Evolutionary conservation across 306 rosid genomes (phyloP).

Genomic region (Chamaecrista fasciculata): DNA sequence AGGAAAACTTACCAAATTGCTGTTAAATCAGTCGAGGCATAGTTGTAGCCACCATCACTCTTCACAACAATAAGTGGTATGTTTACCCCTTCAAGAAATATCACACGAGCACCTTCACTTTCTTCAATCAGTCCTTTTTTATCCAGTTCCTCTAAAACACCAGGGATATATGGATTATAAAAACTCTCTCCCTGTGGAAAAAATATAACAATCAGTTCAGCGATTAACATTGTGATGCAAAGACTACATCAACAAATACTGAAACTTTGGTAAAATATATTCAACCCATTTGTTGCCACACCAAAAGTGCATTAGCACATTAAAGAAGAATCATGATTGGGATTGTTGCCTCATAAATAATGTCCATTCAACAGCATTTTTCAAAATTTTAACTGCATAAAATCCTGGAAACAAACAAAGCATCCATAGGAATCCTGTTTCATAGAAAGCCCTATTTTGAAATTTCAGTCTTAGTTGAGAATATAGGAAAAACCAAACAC

Average conservation of each 20-base stretch:
- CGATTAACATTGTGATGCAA: slow-evolving; percentile 11
- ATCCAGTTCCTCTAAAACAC: slow-evolving; percentile 61
- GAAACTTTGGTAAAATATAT: background rate
- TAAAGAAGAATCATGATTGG: background rate
- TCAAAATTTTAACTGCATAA: slow-evolving; percentile 3
- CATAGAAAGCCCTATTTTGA: background rate
- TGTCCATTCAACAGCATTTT: background rate
- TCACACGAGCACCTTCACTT: slow-evolving; percentile 86
- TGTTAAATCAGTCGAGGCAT: slow-evolving; percentile 88
- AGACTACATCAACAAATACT: slow-evolving; percentile 3
- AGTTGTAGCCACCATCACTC: slow-evolving; percentile 96
- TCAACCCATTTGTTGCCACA: background rate
- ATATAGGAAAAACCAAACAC: slow-evolving; percentile 7
- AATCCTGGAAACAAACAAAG: background rate
- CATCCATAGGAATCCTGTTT: slow-evolving; percentile 4
- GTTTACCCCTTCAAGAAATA: slow-evolving; percentile 61
- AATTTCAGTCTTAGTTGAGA: slow-evolving; percentile 1
- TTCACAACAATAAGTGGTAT: slow-evolving; percentile 93
- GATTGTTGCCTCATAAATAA: background rate
- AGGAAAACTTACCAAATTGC: slow-evolving; percentile 68
- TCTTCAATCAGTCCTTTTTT: slow-evolving; percentile 70
- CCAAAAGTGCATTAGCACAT: background rate
- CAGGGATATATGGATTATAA: slow-evolving; percentile 82
- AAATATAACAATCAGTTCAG: slow-evolving; percentile 22
- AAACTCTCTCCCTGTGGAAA: slow-evolving; percentile 93